Percentiles rank a stretch among this genome's conserved stretches.
phyloP scores from a whole-genome alignment of 78 protist species.

The Dictyostelium firmibasis region DNA sequence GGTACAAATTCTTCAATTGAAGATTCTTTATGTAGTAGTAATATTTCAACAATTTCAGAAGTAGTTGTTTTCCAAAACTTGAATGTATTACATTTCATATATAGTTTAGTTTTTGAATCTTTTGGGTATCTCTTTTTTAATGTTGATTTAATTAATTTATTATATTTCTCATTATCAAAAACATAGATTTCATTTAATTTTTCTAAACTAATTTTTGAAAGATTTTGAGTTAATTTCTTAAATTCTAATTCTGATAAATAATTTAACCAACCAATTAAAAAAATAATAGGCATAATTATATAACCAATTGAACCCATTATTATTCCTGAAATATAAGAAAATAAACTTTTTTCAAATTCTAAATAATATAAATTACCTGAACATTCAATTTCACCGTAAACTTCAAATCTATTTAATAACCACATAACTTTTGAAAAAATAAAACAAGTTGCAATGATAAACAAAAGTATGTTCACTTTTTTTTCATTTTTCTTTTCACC shows the following conservation, averaged over 20 bases:
- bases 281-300: not conserved
- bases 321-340: not conserved
- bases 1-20: not conserved
- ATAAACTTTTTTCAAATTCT: not conserved
- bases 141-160: not conserved
- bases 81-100: not conserved
- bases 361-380: not conserved
- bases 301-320: not conserved
- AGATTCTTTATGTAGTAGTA: not conserved
- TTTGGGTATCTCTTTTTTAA: not conserved
- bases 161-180: not conserved
- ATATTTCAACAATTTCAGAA: not conserved
- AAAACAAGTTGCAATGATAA: not conserved
- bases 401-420: not conserved
- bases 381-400: not conserved
- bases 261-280: not conserved
- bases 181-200: not conserved
- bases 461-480: not conserved
- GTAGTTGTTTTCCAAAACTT: not conserved
- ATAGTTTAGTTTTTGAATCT: not conserved
- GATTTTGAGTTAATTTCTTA: not conserved
- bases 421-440: not conserved
- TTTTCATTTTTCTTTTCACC: not conserved
- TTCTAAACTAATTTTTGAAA: not conserved
- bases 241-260: not conserved